phyloP scores from a whole-genome alignment of 2,329 filamentous ascomycete species.

The Aschersonia sp. region DNA sequence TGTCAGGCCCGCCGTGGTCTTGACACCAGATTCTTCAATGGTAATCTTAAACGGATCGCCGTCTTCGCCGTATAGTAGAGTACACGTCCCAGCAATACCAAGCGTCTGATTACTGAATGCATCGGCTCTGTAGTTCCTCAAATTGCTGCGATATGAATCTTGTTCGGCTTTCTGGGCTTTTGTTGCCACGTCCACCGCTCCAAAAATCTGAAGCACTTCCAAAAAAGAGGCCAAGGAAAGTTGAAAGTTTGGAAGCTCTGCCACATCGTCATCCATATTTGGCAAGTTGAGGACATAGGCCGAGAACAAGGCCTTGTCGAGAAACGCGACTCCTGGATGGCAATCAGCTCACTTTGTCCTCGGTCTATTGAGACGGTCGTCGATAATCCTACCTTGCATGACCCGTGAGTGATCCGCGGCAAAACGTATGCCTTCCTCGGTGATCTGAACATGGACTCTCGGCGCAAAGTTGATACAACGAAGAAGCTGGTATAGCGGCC shows the following conservation, averaged over 20 bases:
- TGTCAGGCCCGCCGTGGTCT: constrained; percentile 76
- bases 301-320: constrained; percentile 80
- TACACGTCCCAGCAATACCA: constrained; percentile 74
- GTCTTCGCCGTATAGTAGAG: constrained; percentile 58
- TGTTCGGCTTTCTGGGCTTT: constrained; percentile 42
- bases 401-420: constrained; percentile 77
- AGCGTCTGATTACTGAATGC: constrained; percentile 75
- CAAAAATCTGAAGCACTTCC: constrained; percentile 91
- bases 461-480: constrained; percentile 45
- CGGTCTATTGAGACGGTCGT: neutral
- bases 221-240: constrained; percentile 77
- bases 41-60: constrained; percentile 74
- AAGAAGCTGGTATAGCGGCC: constrained; percentile 52
- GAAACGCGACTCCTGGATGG: constrained; percentile 43
- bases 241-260: constrained; percentile 57
- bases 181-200: constrained; percentile 55
- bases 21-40: constrained; percentile 73
- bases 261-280: constrained; percentile 14
- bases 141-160: constrained; percentile 45
- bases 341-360: neutral
- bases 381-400: constrained; percentile 59
- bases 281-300: constrained; percentile 57
- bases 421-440: constrained; percentile 72
- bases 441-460: constrained; percentile 56
- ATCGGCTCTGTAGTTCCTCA: constrained; percentile 48